A percentile compares a stretch with the other conserved stretches of the same genome.
Evolutionary conservation across 495 filamentous ascomycete genomes (phyloP).

Genomic region (Aspergillus saccharolyticus): DNA sequence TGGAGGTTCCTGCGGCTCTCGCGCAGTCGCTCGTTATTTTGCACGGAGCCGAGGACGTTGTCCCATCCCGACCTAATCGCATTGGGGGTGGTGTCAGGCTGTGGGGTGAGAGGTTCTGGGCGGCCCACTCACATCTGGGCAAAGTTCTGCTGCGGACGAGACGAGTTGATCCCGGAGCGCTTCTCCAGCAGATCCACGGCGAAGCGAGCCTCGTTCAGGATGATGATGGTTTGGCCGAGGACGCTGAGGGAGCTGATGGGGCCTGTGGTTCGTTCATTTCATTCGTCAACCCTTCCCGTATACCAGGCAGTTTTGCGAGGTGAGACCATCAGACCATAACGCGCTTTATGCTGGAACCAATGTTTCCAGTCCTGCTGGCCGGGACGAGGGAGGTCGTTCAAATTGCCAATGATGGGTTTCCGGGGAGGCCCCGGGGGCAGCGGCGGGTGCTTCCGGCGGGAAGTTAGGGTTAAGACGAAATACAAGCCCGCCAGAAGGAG

Average conservation of each 20-base stretch:
- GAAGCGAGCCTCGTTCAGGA: conserved; percentile 40
- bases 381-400: conserved; percentile 38
- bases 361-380: conserved; percentile 40
- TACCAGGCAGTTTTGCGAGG: not conserved
- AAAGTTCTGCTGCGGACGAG: conserved; percentile 33
- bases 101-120: not conserved
- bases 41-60: conserved; percentile 25
- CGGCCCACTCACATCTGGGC: conserved; percentile 25
- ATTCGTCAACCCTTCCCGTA: too few relatives aligned
- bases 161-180: conserved; percentile 36
- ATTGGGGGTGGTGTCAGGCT: not conserved
- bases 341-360: conserved; percentile 48
- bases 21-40: conserved; percentile 31
- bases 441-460: not conserved
- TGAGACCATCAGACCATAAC: conserved; percentile 29
- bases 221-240: conserved; percentile 42
- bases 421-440: conserved; percentile 46
- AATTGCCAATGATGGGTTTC: conserved; percentile 44
- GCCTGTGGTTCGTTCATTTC: too few relatives aligned
- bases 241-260: conserved; percentile 46
- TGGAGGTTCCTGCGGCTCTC: conserved; percentile 34
- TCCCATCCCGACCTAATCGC: conserved; percentile 28
- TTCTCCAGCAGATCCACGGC: conserved; percentile 44
- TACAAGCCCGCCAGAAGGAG: not conserved
- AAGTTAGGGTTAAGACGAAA: not conserved